Conservation (phyloP, 176 grass and related monocot species). For the Bromus sterilis region DNA sequence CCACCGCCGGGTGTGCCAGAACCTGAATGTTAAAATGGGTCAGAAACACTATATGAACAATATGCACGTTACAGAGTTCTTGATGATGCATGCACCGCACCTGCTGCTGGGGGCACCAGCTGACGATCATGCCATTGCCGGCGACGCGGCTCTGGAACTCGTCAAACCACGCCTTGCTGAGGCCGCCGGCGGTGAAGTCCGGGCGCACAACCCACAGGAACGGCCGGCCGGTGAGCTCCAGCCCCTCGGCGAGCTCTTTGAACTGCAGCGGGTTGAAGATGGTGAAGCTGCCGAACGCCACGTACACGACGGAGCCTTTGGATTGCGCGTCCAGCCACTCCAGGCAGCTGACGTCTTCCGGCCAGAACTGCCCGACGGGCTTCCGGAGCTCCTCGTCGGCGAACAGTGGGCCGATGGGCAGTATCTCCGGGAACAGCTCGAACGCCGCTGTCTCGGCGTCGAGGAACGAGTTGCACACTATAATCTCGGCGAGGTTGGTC, state of each 20-base stretch:
- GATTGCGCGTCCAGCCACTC: constrained; percentile 44
- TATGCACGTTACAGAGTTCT: too few relatives aligned
- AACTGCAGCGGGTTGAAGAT: constrained; percentile 29
- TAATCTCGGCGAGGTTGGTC: constrained; percentile 18
- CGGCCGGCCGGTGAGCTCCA: constrained; percentile 19
- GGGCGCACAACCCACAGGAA: constrained; percentile 53
- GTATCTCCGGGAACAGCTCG: constrained; percentile 11
- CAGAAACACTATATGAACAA: neutral
- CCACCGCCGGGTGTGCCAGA: constrained; percentile 23
- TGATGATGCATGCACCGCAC: neutral
- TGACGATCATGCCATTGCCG: constrained; percentile 29
- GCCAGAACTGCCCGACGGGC: constrained; percentile 29
- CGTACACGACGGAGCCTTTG: constrained; percentile 32
- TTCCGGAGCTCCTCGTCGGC: constrained; percentile 1
- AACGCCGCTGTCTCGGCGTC: constrained; percentile 30
- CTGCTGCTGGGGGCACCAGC: constrained; percentile 43
- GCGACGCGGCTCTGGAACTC: constrained; percentile 22
- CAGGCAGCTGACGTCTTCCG: constrained; percentile 30
- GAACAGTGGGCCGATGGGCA: constrained; percentile 44
- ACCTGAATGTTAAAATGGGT: neutral
- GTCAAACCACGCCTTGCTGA: constrained; percentile 22
- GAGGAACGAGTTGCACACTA: constrained; percentile 55
- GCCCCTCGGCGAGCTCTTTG: constrained; percentile 34
- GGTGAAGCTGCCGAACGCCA: constrained; percentile 56
- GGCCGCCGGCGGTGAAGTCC: constrained; percentile 10